phyloP scores from a whole-genome alignment of 78 protist species.

The Diacronema lutheri region DNA sequence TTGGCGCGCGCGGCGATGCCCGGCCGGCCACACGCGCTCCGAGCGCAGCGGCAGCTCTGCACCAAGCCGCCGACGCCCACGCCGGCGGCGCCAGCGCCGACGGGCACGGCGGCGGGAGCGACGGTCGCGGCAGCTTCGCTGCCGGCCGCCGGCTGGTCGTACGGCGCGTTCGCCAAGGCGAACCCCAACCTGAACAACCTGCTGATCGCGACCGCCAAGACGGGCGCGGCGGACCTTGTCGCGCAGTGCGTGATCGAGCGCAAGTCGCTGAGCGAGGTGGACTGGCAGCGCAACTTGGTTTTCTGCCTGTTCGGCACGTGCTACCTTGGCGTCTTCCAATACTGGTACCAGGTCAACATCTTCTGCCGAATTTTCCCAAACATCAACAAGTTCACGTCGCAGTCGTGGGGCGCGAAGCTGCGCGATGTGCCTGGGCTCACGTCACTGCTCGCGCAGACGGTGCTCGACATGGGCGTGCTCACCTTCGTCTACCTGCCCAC shows the following conservation, averaged over 20 bases:
- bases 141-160: not conserved
- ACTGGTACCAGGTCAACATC: not conserved
- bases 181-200: not conserved
- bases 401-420: not conserved
- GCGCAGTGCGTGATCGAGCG: not conserved
- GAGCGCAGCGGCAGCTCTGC: no score
- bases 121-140: not conserved
- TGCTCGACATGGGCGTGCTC: constrained; percentile 1
- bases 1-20: no score
- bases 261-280: not conserved
- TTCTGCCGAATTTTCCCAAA: not conserved
- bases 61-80: no score
- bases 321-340: not conserved
- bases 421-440: not conserved
- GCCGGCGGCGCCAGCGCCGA: no score
- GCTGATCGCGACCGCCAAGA: not conserved
- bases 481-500: not conserved
- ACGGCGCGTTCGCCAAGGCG: not conserved
- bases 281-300: not conserved
- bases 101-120: no score
- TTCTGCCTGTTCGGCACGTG: not conserved
- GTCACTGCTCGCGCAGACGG: not conserved
- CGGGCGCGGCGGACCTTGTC: constrained; percentile 7
- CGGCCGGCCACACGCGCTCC: no score
- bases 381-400: not conserved